Conservation (phyloP, 164 flowering plant species). For the Vitis riparia region DNA sequence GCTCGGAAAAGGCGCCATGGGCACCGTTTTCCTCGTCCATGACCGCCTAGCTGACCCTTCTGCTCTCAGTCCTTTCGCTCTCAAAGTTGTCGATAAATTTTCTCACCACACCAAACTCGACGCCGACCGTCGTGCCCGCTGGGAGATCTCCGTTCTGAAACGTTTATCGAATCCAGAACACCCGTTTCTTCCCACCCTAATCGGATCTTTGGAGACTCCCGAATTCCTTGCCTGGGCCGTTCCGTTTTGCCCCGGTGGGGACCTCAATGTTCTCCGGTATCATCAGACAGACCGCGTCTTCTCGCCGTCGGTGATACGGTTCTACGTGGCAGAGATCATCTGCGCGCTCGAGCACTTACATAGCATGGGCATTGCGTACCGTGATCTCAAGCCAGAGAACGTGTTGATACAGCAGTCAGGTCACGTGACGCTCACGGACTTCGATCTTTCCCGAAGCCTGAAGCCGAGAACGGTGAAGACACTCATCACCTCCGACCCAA, state of each 20-base stretch:
- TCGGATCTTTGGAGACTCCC: slow-evolving; percentile 49
- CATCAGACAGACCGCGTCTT: slow-evolving; percentile 61
- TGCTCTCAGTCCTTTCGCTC: slow-evolving; percentile 59
- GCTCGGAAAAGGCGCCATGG: slow-evolving; percentile 91
- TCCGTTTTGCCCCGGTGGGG: slow-evolving; percentile 91
- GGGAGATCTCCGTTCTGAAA: slow-evolving; percentile 71
- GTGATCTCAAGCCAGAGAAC: slow-evolving; percentile 74
- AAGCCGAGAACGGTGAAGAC: slow-evolving; percentile 10
- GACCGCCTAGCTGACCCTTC: slow-evolving; percentile 36
- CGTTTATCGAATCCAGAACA: slow-evolving; percentile 43
- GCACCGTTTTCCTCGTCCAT: slow-evolving; percentile 82
- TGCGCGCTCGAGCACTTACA: slow-evolving; percentile 64
- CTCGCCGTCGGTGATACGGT: slow-evolving; percentile 59
- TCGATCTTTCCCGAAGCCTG: slow-evolving; percentile 59
- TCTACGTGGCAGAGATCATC: slow-evolving; percentile 60
- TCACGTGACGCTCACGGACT: slow-evolving; percentile 71
- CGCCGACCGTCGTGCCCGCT: slow-evolving; percentile 84
- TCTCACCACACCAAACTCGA: slow-evolving; percentile 42
- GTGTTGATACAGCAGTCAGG: slow-evolving; percentile 59
- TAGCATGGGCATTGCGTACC: slow-evolving; percentile 49
- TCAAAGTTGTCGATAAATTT: slow-evolving; percentile 80
- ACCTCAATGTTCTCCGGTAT: slow-evolving; percentile 84
- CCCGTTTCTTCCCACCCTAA: slow-evolving; percentile 74
- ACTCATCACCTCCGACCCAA: slow-evolving; percentile 9
- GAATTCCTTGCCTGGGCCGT: slow-evolving; percentile 77